Evolutionary conservation across 768 basidiomycete genomes (phyloP).

Genomic region (Pleurotus sapidus): DNA sequence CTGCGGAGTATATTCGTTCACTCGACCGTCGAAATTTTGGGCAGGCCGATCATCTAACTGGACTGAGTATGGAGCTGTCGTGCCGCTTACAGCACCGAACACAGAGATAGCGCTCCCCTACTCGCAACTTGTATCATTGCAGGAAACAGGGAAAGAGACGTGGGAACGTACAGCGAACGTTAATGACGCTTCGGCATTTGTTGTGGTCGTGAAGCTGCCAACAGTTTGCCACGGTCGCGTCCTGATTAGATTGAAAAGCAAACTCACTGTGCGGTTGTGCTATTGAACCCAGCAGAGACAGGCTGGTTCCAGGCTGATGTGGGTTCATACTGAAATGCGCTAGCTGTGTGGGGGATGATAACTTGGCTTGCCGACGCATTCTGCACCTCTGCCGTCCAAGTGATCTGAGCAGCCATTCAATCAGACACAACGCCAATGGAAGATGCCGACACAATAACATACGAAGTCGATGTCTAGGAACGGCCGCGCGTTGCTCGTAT

Average conservation of each 20-base stretch:
- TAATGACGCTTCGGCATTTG: not conserved
- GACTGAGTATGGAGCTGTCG: not conserved
- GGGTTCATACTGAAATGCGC: not conserved
- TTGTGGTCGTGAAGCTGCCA: not conserved
- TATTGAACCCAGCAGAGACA: conserved; percentile 1
- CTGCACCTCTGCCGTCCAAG: conserved; percentile 5
- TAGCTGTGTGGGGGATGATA: not conserved
- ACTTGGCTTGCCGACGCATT: not conserved
- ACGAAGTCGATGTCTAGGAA: conserved; percentile 9
- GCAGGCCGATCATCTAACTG: not conserved
- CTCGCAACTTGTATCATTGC: not conserved
- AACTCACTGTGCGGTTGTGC: conserved; percentile 1
- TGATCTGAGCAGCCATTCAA: not conserved
- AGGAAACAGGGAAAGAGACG: not conserved
- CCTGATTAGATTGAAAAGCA: not conserved
- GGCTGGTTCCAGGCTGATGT: not conserved
- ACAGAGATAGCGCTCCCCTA: conserved; percentile 5
- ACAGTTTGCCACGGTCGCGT: not conserved
- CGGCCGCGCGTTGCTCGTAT: not conserved
- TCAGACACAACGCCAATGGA: not conserved
- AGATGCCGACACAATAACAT: not conserved
- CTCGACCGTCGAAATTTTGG: not conserved
- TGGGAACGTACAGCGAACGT: conserved; percentile 4
- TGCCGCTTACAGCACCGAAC: conserved; percentile 4
- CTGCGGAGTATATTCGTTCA: not conserved